These are phyloP conservation scores for Acmispon strigosus DNA, from an alignment of 306 rosid genomes.

Conservation along the genomic window DNA sequence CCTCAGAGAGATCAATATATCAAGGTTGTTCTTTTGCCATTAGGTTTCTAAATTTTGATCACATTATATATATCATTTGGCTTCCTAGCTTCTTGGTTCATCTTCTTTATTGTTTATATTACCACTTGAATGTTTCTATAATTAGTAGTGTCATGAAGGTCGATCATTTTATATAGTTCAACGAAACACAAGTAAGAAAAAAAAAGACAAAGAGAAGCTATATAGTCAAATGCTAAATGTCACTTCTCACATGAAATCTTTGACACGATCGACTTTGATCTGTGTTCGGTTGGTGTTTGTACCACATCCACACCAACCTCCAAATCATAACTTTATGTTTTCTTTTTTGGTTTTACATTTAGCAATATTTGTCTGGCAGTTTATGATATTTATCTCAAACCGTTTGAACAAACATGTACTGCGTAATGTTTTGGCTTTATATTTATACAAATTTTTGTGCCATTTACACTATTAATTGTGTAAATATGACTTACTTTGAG, in stretches of 20 bases:
- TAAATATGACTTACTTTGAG: slow-evolving; percentile 16
- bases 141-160: neutral
- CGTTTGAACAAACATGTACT: neutral
- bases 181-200: neutral
- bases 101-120: neutral
- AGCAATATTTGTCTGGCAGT: neutral
- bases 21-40: slow-evolving; percentile 30
- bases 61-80: neutral
- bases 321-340: slow-evolving; percentile 2
- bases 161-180: neutral
- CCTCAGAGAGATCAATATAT: neutral
- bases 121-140: no score
- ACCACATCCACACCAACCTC: slow-evolving; percentile 12
- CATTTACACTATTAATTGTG: neutral
- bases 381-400: neutral
- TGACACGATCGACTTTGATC: slow-evolving; percentile 34
- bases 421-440: neutral
- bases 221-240: slow-evolving; percentile 18
- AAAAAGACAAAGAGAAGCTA: slow-evolving; percentile 17
- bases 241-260: slow-evolving; percentile 19
- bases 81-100: neutral
- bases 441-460: neutral
- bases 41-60: neutral
- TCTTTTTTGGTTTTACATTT: neutral
- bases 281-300: slow-evolving; percentile 15